phyloP scores from a whole-genome alignment of 2,329 filamentous ascomycete genomes.

The Penicillium griseofulvum region DNA sequence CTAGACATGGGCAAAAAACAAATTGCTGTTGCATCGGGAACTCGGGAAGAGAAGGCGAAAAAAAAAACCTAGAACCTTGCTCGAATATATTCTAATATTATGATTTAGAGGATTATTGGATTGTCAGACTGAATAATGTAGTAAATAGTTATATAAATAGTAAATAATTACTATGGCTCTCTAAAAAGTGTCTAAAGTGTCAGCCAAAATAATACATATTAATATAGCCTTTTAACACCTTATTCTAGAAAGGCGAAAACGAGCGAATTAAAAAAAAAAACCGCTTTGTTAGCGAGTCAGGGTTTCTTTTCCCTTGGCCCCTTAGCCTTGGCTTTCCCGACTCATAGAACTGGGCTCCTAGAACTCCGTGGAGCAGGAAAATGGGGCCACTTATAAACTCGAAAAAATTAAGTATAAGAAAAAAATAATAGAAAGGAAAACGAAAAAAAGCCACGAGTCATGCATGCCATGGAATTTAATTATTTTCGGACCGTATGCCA shows the following conservation, averaged over 20 bases:
- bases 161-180: not conserved
- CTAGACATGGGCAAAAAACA: not conserved
- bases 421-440: not conserved
- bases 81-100: not conserved
- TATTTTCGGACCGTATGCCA: not conserved
- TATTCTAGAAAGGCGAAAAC: not conserved
- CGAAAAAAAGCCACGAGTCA: slow-evolving; percentile 16
- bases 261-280: not conserved
- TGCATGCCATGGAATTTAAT: slow-evolving; percentile 19
- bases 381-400: slow-evolving; percentile 3
- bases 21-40: slow-evolving; percentile 5
- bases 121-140: not conserved
- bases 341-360: too few species aligned
- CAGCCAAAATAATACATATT: too few species aligned
- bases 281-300: slow-evolving; percentile 6
- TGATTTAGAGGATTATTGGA: not conserved
- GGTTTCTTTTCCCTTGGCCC: slow-evolving; percentile 1
- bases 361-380: not conserved
- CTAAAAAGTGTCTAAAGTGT: not conserved
- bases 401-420: slow-evolving; percentile 3
- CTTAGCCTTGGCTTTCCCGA: not conserved
- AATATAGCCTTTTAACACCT: not conserved
- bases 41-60: slow-evolving; percentile 2
- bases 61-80: not conserved
- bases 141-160: not conserved